Evolutionary conservation across 1,284 basidiomycete species (phyloP).

Genomic region (Hemileia vastatrix): DNA sequence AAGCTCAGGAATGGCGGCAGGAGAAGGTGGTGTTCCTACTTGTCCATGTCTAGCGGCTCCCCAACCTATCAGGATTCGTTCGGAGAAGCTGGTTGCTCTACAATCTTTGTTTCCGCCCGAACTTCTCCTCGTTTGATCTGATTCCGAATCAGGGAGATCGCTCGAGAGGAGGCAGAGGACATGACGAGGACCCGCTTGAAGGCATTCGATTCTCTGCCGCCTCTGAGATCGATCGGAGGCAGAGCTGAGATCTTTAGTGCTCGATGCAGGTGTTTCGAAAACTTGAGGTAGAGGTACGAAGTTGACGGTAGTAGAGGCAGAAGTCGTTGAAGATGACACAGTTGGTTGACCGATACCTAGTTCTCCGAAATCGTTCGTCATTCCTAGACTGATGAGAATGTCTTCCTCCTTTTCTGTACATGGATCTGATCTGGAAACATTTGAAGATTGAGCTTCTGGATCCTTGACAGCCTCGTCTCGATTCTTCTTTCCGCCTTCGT

Average conservation of each 20-base stretch:
- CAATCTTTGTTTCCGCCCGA: too few relatives aligned
- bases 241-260: neutral
- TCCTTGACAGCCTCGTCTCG: neutral
- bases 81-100: too few relatives aligned
- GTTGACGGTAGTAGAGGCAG: neutral
- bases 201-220: neutral
- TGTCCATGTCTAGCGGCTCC: conserved; percentile 2
- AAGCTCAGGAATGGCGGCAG: neutral
- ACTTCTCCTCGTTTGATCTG: too few relatives aligned
- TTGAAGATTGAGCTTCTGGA: neutral
- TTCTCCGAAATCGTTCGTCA: neutral
- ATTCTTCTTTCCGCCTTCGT: neutral
- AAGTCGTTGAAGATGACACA: neutral
- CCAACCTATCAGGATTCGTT: neutral
- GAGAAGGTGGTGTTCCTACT: neutral
- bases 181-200: neutral
- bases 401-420: neutral
- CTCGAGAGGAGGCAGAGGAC: neutral
- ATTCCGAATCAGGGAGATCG: too few relatives aligned
- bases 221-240: neutral
- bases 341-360: neutral
- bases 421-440: too few relatives aligned
- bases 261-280: neutral
- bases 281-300: neutral
- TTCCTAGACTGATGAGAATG: neutral